Evolutionary conservation across 148 eudicot species (phyloP), one percentile per base, ranked within the genome.

Genomic region (Amaranthus palmeri): DNA sequence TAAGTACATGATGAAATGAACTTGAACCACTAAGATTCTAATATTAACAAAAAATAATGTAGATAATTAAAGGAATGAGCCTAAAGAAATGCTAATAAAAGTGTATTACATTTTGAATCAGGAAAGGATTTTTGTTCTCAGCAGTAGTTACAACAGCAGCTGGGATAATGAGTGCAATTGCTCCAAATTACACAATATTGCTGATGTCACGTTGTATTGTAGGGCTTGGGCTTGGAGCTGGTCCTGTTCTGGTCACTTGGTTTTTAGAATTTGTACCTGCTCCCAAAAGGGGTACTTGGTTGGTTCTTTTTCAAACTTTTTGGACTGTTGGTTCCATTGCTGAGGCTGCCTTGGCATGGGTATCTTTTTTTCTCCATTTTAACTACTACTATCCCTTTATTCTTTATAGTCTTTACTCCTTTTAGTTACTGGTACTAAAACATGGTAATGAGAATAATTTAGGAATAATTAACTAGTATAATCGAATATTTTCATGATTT

Each of bases 241-340:
- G 67, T 58, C 75, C 76, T 17, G 80, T 77, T 6, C 46, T 77
- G 10, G 46, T 65, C 10, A 71, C 80, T 17, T 77, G 71, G 59
- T 77, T 77, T 52, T 59, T 60, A 25, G 80, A 77, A 54, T 77
- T 77, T 77, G 66, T 77, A 25, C 80, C 80, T 18, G 80, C 80
- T 5, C 72, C 76, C 48, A 77, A 41, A 40, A 72, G 80, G 25
- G 80, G 80, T 67, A 49, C 45, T 18, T 77, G 80, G 80, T 65
- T 77, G 60, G 80, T 77, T 12, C 48, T 77, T 45, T 77, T 72
- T 46, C 75, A 74, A 53, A 68, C 56, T 7, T 77, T 77, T 72
- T 77, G 80, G 80, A 77, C 80, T 36, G 52, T 77, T 12, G 80
- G 80, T 12, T 51, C 72, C 4, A 61, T 77, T 46, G 4, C n/a